These are phyloP conservation scores for Cubamyces sp. DNA, from an alignment of 768 basidiomycete genomes.

Conservation along the genomic window DNA sequence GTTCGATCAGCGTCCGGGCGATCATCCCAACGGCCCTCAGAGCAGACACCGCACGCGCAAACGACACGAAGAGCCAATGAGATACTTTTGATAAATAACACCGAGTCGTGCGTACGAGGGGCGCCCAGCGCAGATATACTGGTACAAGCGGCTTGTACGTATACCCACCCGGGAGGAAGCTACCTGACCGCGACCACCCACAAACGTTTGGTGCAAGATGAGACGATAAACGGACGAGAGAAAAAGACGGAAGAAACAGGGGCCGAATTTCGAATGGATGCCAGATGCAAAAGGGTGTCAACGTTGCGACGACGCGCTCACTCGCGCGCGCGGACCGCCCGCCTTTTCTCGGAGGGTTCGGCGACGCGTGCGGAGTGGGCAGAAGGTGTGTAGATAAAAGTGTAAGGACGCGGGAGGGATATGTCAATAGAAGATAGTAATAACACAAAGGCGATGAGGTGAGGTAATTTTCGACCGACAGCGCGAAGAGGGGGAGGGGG, in stretches of 20 bases:
- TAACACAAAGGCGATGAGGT: constrained; percentile 18
- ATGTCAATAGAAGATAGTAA: constrained; percentile 22
- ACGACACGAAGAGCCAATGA: background rate
- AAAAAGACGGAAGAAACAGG: no score
- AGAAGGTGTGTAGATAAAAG: no score
- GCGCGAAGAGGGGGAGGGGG: constrained; percentile 13
- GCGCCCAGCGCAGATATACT: constrained; percentile 27
- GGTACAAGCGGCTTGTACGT: constrained; percentile 23
- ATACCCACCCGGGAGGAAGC: constrained; percentile 22
- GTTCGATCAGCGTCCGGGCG: no score
- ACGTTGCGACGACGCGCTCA: no score
- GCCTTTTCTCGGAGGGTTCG: no score
- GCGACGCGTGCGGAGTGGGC: no score
- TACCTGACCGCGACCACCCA: constrained; percentile 17
- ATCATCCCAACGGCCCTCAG: no score
- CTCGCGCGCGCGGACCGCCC: no score
- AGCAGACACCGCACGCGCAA: background rate
- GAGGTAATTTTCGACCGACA: constrained; percentile 15
- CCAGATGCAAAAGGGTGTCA: no score
- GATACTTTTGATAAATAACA: constrained; percentile 21
- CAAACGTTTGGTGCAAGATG: background rate
- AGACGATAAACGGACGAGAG: background rate
- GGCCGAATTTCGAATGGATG: no score
- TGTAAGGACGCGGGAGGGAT: no score
- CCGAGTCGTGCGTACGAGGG: constrained; percentile 11